Conservation (phyloP, 2,329 filamentous ascomycete species). For the Fusarium albosuccineum region DNA sequence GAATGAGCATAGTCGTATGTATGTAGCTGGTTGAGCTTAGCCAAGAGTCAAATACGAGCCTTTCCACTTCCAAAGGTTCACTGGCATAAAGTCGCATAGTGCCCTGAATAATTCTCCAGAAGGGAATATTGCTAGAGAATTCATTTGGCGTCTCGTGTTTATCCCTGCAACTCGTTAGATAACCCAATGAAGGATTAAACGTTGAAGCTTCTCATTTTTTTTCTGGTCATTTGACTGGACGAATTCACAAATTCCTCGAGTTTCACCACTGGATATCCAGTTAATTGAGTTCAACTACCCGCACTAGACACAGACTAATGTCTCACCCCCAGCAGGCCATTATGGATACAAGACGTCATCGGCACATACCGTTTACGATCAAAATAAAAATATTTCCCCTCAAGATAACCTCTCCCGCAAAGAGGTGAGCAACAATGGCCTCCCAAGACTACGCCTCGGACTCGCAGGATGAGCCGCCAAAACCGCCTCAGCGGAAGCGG, state of each 20-base stretch:
- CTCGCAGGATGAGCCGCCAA: not conserved
- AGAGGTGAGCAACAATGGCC: conserved; percentile 9
- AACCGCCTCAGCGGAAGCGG: not conserved
- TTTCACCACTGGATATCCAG: not conserved
- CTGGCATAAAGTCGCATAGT: too few relatives aligned
- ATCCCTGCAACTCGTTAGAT: too few relatives aligned
- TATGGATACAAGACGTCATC: conserved; percentile 1
- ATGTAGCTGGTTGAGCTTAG: too few relatives aligned
- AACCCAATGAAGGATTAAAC: too few relatives aligned
- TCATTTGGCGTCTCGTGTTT: too few relatives aligned
- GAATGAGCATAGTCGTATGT: too few relatives aligned
- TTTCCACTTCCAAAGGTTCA: too few relatives aligned
- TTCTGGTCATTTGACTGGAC: not conserved
- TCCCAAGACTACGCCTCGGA: conserved; percentile 6
- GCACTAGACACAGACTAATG: not conserved
- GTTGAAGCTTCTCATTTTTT: too few relatives aligned
- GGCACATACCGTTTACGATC: not conserved
- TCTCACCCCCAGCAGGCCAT: not conserved
- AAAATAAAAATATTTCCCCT: not conserved
- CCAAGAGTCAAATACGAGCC: too few relatives aligned
- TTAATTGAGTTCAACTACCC: not conserved
- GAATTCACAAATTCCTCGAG: not conserved
- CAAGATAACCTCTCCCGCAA: not conserved
- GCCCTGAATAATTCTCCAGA: too few relatives aligned
- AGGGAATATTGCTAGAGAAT: too few relatives aligned